These are phyloP conservation scores for Avena insularis DNA, from an alignment of 176 grass and related monocot genomes.

Conservation along the genomic window DNA sequence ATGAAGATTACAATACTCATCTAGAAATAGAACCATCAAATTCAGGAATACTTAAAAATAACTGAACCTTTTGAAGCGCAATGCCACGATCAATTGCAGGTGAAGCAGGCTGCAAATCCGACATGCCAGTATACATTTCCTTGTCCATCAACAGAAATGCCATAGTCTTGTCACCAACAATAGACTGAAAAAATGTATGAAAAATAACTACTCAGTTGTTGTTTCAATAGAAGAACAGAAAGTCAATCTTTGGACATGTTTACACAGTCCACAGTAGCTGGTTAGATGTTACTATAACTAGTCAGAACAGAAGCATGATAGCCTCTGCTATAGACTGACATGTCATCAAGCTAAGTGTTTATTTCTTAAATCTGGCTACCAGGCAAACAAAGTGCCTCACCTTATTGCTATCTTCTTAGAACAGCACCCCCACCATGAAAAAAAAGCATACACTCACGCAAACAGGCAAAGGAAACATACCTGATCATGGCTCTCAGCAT, in stretches of 20 bases:
- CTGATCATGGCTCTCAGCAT: constrained; percentile 98
- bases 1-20: constrained; percentile 8
- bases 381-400: constrained; percentile 23
- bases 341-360: neutral
- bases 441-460: neutral
- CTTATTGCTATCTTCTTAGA: constrained; percentile 11
- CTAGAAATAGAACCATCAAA: constrained; percentile 20
- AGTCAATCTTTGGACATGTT: constrained; percentile 11
- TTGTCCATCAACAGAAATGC: constrained; percentile 96
- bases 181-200: constrained; percentile 61
- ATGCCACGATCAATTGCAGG: constrained; percentile 78
- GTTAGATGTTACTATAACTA: neutral
- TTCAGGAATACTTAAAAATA: constrained; percentile 21
- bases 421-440: neutral
- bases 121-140: constrained; percentile 99
- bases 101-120: constrained; percentile 91
- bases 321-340: neutral
- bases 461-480: constrained; percentile 43
- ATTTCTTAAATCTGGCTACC: constrained; percentile 24
- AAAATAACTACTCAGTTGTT: constrained; percentile 19
- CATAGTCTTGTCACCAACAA: constrained; percentile 96
- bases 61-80: constrained; percentile 85
- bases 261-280: neutral
- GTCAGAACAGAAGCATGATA: constrained; percentile 10
- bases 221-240: constrained; percentile 25